Evolutionary conservation across 2,329 filamentous ascomycete species (phyloP), one percentile per base, ranked within the genome.

Genomic region (Trichophyton rubrum): DNA sequence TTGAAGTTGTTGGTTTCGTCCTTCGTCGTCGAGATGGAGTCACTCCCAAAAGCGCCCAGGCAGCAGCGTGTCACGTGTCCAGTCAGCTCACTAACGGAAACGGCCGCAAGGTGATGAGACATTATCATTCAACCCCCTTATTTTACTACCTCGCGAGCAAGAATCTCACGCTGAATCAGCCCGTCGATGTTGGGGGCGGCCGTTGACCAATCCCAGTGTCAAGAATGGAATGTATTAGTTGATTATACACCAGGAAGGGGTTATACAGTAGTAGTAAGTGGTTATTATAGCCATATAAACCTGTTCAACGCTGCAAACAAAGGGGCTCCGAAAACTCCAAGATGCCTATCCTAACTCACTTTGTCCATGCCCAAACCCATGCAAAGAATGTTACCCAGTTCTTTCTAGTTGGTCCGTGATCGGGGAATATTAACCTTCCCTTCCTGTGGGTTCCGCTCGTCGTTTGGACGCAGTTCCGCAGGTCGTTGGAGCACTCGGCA

Each of bases 311-410:
- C 13, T 17, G 40, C 40, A 47, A 47, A 24, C 17, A 47, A 22
- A 24, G 11, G 7, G 8, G 20, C 43, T 7, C 43, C 45, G 9
- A 22, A 55, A 55, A 55, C 49, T 55, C 49, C 49, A 20, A 33
- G 8, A 49, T 22, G 11, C 15, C n/a, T 33, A 7, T 11, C 30
- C 30, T 27, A n/a, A 3, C 7, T 57, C 20, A 75, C 57, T 73
- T 74, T 61, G 69, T 65, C 73, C 73, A 75, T 22, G 72, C 72
- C 72, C 70, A 74, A 40, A 75, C 47, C 72, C 72, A 75, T 11
- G 65, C 56, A 6, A 69, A 43, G 51, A 75, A 70, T 1, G 65
- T 65, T 9, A 41, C 33, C 35, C 62, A 57, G 59, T 74, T 75
- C 3, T 68, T 66, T 59, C 63, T 68, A 17, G 71, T 72, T 33